Percentiles rank a stretch among this genome's conserved stretches.
phyloP scores from a whole-genome alignment of 176 grass and related monocot species.

The Carex pumila region DNA sequence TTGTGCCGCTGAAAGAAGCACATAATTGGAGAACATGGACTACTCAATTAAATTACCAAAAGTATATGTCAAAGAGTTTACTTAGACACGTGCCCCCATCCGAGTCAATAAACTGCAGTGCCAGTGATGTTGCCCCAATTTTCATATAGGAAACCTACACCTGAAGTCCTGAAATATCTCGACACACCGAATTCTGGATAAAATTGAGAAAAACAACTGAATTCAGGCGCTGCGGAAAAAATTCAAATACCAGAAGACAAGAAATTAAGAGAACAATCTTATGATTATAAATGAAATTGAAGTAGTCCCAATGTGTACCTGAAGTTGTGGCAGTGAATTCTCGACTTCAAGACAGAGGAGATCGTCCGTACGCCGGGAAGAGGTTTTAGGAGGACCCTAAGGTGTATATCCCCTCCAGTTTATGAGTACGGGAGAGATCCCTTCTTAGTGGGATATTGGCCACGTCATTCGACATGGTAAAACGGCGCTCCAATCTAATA shows the following conservation, averaged over 20 bases:
- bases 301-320: not conserved
- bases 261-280: not conserved
- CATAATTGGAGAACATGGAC: not conserved
- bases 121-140: not conserved
- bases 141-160: not conserved
- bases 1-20: not conserved
- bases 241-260: not conserved
- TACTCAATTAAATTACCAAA: not conserved
- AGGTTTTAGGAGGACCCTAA: slow-evolving; percentile 2
- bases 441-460: not conserved
- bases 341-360: not conserved
- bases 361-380: slow-evolving; percentile 1
- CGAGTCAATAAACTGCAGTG: not conserved
- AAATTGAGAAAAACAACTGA: not conserved
- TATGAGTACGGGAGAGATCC: not conserved
- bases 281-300: slow-evolving; percentile 1
- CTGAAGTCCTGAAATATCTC: not conserved
- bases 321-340: not conserved
- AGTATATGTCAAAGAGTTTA: not conserved
- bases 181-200: not conserved
- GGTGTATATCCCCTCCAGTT: not conserved
- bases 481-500: not conserved
- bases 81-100: not conserved
- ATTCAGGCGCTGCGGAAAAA: not conserved
- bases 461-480: not conserved